Base-by-base conservation (phyloP, 306 rosid genomes). In the Sicyos baderoa region DNA sequence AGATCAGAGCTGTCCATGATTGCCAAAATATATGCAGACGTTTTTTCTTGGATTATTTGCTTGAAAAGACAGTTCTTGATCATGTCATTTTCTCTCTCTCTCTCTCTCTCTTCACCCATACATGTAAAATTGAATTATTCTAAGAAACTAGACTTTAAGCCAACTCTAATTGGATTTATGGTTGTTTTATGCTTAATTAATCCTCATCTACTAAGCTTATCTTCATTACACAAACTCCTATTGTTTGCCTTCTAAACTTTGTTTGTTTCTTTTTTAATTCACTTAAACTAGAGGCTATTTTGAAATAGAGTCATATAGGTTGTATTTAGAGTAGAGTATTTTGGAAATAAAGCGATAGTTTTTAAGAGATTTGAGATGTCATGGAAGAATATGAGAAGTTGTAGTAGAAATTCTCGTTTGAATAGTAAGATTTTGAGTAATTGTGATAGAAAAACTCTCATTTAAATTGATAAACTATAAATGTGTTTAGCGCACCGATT, bases 21-120 rank as follows among this genome's bases (percentile, higher is more conserved):
- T 68, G 72, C 58, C 42, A 35, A 35, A 5, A 16, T 49, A 65
- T 45, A 44, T 64, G 54, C 52, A 64, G 50, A 51, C 58, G 56
- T 48, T 68, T 68, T 49, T 51, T 68, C 21, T 51, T 68, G 57
- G 57, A 68, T 68, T 68, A 51, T 68, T 68, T 68, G 57, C 25
- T 68, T 68, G 70, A 65, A 65, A 65, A 65, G 70, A 65, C 70
- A 65, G 54, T 68, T 68, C 72, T 68, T 68, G 7, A 48, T 68
- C 58, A 14, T 68, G 56, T 68, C 35, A 29, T 11, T 40, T 23
- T 66, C 29, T 25, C 29, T 25, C 29, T 19, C 21, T n/a, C 15
- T n/a, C 15, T 17, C 53, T 63, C 68, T n/a, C 49, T 56, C n/a
- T 61, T 19, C 27, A 37, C 1, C 42, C 0, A 19, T 64, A 64